Conservation (phyloP, 176 grass and related monocot species). For the Rhynchospora breviuscula region DNA sequence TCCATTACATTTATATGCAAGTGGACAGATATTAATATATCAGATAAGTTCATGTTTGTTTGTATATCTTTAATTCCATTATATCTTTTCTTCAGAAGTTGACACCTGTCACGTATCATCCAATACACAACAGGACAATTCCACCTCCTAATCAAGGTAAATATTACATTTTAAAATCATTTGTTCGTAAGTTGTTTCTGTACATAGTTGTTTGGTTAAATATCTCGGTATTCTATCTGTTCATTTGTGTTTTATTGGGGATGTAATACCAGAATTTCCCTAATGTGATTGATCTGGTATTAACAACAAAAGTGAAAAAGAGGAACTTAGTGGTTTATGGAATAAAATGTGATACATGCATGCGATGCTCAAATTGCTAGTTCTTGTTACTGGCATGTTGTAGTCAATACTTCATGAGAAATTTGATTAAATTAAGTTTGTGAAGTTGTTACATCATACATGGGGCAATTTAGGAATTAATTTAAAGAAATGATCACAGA, state of each 20-base stretch:
- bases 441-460: neutral
- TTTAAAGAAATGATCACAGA: neutral
- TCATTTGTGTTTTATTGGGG: neutral
- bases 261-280: neutral
- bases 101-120: conserved; percentile 54
- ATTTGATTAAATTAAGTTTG: neutral
- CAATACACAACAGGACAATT: conserved; percentile 58
- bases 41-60: neutral
- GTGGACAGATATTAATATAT: neutral
- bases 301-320: neutral
- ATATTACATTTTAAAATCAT: neutral
- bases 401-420: neutral
- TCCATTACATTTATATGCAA: neutral
- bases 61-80: neutral
- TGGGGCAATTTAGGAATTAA: neutral
- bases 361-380: neutral
- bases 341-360: neutral
- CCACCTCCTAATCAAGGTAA: conserved; percentile 87
- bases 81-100: conserved; percentile 45
- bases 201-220: neutral
- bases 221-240: neutral
- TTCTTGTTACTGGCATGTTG: neutral
- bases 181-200: neutral
- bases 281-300: neutral
- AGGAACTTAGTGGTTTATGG: neutral